Evolutionary conservation across 257 asterid species (phyloP).

Genomic region (Nicotiana noctiflora): DNA sequence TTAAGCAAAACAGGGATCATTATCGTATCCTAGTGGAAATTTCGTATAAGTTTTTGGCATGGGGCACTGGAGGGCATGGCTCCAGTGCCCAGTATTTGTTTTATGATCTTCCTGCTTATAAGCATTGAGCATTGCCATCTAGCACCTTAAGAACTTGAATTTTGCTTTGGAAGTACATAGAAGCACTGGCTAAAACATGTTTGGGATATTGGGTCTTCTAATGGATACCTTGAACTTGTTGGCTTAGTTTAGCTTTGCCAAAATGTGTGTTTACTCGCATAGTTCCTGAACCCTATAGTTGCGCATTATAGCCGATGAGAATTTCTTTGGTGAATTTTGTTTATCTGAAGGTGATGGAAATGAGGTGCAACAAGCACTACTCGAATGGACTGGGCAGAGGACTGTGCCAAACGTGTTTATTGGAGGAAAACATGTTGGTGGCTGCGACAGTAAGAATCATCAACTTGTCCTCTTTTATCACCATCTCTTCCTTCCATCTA

Average conservation of each 20-base stretch:
- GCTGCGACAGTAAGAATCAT: constrained; percentile 58
- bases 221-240: background rate
- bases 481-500: background rate
- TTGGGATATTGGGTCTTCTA: background rate
- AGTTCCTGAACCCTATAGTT: background rate
- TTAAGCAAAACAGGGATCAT: background rate
- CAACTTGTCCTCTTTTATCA: background rate
- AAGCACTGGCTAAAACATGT: background rate
- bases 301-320: background rate
- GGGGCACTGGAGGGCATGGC: background rate
- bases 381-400: constrained; percentile 76
- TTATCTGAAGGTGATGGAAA: constrained; percentile 52
- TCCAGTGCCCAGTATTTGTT: background rate
- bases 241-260: background rate
- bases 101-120: background rate
- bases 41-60: background rate
- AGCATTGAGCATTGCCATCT: background rate
- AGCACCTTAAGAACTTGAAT: background rate
- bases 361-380: constrained; percentile 58
- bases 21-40: background rate
- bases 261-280: background rate
- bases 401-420: constrained; percentile 83
- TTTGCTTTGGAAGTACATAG: background rate
- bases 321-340: background rate
- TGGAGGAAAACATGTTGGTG: constrained; percentile 78